A percentile compares a stretch with the other conserved stretches of the same genome.
These are phyloP conservation scores for Aspergillus chevalieri DNA, from an alignment of 2,329 filamentous ascomycete species.

Conservation along the genomic window DNA sequence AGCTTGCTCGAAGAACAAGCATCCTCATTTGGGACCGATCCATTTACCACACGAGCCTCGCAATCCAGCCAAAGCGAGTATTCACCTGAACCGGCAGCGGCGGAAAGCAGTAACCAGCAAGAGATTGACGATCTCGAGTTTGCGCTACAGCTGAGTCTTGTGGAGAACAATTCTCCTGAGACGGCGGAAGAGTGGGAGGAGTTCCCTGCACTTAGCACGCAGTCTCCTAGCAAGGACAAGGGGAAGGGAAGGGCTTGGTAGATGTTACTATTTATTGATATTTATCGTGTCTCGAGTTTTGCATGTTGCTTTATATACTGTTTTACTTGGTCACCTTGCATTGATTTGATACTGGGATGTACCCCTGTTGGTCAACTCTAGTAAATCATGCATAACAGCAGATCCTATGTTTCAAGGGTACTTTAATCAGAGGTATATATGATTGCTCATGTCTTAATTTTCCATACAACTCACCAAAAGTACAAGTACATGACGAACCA, in stretches of 20 bases:
- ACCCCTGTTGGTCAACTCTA: background rate
- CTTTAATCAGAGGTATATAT: background rate
- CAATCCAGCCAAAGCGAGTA: constrained; percentile 10
- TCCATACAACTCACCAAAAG: background rate
- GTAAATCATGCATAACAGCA: background rate
- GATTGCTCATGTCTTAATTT: background rate
- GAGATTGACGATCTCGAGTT: constrained; percentile 56
- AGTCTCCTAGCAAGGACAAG: constrained; percentile 20
- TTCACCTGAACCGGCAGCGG: constrained; percentile 13
- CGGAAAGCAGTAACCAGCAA: constrained; percentile 35
- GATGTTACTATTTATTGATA: background rate
- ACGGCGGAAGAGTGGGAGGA: constrained; percentile 21
- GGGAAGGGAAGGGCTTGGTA: constrained; percentile 28
- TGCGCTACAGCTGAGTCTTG: constrained; percentile 57
- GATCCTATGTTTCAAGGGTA: background rate
- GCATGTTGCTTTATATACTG: too few relatives aligned
- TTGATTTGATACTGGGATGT: background rate
- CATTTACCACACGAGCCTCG: constrained; percentile 26
- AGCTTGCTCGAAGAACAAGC: constrained; percentile 36
- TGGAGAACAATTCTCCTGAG: constrained; percentile 49
- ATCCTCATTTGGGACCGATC: constrained; percentile 10
- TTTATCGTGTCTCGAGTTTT: background rate
- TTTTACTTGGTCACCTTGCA: too few relatives aligned
- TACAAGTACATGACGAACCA: background rate
- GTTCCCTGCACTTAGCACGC: constrained; percentile 23